Conservation (phyloP, 805 yeast species). For the Kuraishia hungarica region DNA sequence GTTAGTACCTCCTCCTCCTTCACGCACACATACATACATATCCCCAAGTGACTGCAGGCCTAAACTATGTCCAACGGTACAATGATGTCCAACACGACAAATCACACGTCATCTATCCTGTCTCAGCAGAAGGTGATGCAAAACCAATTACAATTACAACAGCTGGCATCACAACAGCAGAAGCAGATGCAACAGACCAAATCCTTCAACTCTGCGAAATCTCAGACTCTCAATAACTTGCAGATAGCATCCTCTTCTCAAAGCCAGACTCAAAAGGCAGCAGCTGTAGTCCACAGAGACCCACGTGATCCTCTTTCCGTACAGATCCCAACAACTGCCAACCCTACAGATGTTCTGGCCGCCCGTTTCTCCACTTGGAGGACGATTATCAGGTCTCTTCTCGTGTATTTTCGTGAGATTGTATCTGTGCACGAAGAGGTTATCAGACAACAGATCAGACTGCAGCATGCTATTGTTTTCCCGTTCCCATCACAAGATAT, state of each 20-base stretch:
- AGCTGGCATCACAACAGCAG: constrained; percentile 32
- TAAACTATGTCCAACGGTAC: not conserved
- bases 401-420: constrained; percentile 68
- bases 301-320: constrained; percentile 40
- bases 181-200: constrained; percentile 30
- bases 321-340: constrained; percentile 48
- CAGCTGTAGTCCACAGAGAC: constrained; percentile 20
- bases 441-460: constrained; percentile 70
- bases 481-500: constrained; percentile 37
- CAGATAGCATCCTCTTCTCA: constrained; percentile 11
- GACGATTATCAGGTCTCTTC: constrained; percentile 61
- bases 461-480: constrained; percentile 67
- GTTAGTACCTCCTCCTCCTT: not conserved
- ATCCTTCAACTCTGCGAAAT: constrained; percentile 28
- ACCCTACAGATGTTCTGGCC: constrained; percentile 85
- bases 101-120: constrained; percentile 10
- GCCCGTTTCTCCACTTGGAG: constrained; percentile 84
- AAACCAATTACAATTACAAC: constrained; percentile 37
- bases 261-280: constrained; percentile 4
- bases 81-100: constrained; percentile 4
- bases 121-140: constrained; percentile 37
- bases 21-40: not conserved
- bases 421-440: constrained; percentile 85
- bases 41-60: not conserved
- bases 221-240: constrained; percentile 16